Percentiles rank a stretch among this genome's conserved stretches.
These are phyloP conservation scores for Allium cepa DNA, from an alignment of 106 monocot species.

Conservation along the genomic window DNA sequence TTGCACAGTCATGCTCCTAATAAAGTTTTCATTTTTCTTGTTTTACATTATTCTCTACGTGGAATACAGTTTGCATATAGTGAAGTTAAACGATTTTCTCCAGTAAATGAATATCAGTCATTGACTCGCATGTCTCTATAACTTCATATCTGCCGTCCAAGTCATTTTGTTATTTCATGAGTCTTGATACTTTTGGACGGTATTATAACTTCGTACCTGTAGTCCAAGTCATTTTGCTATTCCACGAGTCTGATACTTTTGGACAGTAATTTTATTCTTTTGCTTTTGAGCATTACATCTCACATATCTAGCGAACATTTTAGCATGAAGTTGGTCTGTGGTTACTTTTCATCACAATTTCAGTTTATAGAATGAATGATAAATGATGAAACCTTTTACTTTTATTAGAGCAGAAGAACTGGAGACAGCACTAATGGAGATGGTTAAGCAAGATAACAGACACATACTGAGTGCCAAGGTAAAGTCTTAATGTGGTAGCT, in stretches of 20 bases:
- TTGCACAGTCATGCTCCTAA: no score
- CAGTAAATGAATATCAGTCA: not conserved
- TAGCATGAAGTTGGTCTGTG: no score
- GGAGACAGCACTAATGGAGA: slow-evolving; percentile 93
- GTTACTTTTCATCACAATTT: not conserved
- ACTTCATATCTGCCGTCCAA: not conserved
- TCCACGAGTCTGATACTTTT: not conserved
- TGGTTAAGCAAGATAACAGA: slow-evolving; percentile 94
- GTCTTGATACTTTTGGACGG: not conserved
- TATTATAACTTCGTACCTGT: not conserved
- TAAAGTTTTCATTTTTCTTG: no score
- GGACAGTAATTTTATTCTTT: not conserved
- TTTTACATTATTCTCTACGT: not conserved
- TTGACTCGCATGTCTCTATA: not conserved
- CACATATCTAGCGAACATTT: not conserved
- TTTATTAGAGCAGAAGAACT: slow-evolving; percentile 68
- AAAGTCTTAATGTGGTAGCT: not conserved
- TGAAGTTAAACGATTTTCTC: not conserved
- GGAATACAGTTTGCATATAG: not conserved
- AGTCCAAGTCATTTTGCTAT: not conserved
- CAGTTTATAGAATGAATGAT: not conserved
- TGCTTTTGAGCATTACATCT: not conserved
- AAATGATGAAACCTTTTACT: not conserved
- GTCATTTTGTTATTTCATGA: not conserved
- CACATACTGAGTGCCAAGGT: slow-evolving; percentile 76